Evolutionary conservation across 306 rosid genomes (phyloP).

Genomic region (Casuarina equisetifolia): DNA sequence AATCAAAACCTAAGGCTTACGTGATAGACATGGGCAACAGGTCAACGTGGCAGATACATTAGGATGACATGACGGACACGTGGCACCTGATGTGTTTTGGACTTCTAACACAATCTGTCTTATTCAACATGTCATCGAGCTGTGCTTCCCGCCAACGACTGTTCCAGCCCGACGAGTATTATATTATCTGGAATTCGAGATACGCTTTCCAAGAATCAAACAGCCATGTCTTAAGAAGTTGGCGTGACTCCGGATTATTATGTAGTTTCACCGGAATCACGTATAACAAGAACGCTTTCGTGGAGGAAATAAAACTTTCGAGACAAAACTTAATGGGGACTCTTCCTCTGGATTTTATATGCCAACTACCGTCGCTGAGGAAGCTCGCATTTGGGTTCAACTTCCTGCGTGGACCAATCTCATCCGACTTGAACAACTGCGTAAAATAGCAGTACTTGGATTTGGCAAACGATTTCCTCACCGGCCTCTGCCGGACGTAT

Average conservation of each 20-base stretch:
- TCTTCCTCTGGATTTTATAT: slow-evolving; percentile 61
- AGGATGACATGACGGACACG: no score
- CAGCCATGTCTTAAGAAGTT: slow-evolving; percentile 36
- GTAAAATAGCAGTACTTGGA: slow-evolving; percentile 55
- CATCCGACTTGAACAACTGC: slow-evolving; percentile 57
- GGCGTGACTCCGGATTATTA: slow-evolving; percentile 29
- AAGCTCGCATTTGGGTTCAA: slow-evolving; percentile 70
- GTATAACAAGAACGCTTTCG: slow-evolving; percentile 42
- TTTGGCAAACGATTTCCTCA: slow-evolving; percentile 64
- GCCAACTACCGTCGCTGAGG: slow-evolving; percentile 53
- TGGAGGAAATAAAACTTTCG: slow-evolving; percentile 63
- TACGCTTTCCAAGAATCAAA: slow-evolving; percentile 35
- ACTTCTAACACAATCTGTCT: no score
- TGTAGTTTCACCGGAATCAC: slow-evolving; percentile 63
- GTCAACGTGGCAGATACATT: no score
- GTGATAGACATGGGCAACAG: no score
- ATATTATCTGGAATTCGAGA: slow-evolving; percentile 53
- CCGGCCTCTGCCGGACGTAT: slow-evolving; percentile 64
- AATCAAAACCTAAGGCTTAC: no score
- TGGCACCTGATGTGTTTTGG: no score
- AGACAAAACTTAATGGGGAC: slow-evolving; percentile 44
- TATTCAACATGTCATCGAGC: slow-evolving; percentile 40
- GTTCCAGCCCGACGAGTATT: slow-evolving; percentile 44
- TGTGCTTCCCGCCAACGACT: not conserved
- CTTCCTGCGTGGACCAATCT: slow-evolving; percentile 37